Percentiles rank a stretch among this genome's conserved stretches.
Conservation (phyloP, 2,329 filamentous ascomycete genomes). For the Fusarium staphyleae region DNA sequence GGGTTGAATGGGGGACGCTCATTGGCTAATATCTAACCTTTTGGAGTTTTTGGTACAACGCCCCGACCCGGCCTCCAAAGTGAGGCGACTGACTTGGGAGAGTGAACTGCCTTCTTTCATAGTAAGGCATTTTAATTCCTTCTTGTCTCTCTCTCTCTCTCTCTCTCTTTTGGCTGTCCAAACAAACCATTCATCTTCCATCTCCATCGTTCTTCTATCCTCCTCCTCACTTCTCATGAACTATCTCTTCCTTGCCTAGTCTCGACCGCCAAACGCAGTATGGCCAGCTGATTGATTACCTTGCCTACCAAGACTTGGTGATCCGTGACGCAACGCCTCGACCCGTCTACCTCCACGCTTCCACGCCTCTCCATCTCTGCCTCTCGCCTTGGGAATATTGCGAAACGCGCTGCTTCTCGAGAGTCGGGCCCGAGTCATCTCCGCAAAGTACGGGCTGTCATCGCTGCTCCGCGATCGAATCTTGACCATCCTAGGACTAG, state of each 20-base stretch:
- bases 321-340: constrained; percentile 6
- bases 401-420: too few species aligned
- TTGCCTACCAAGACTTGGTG: neutral
- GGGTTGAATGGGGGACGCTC: constrained; percentile 25
- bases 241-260: constrained; percentile 2
- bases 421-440: neutral
- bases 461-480: constrained; percentile 3
- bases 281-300: constrained; percentile 6
- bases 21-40: constrained; percentile 12
- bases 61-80: constrained; percentile 23
- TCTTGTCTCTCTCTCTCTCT: neutral
- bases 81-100: constrained; percentile 27
- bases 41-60: constrained; percentile 11
- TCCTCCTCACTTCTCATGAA: neutral
- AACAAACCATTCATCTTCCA: neutral
- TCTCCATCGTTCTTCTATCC: constrained; percentile 9
- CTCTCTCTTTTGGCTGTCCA: neutral
- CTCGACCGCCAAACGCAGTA: neutral
- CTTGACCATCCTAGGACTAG: constrained; percentile 17
- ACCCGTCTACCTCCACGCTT: neutral
- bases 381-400: too few species aligned
- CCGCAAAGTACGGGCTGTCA: constrained; percentile 15
- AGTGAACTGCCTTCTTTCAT: neutral
- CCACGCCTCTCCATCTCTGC: neutral
- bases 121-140: neutral